phyloP scores from a whole-genome alignment of 2,329 filamentous ascomycete genomes.

The Apiospora kogelbergensis region DNA sequence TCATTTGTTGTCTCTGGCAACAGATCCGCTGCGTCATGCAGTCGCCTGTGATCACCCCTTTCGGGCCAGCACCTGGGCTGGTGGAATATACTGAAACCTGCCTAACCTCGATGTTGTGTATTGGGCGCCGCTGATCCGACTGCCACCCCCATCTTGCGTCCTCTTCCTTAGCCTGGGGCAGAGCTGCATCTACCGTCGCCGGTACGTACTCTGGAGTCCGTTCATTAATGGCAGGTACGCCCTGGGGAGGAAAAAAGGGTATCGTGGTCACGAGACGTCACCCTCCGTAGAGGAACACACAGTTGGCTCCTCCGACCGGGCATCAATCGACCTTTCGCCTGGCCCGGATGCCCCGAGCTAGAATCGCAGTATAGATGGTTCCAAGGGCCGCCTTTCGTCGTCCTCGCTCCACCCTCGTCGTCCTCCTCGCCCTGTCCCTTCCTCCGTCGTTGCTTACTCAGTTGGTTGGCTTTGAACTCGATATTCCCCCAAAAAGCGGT shows the following conservation, averaged over 20 bases:
- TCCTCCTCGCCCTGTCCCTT: conserved; percentile 11
- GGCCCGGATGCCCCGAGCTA: neutral
- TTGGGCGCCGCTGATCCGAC: conserved; percentile 24
- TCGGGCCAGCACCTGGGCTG: conserved; percentile 33
- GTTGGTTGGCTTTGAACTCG: conserved; percentile 37
- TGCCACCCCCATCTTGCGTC: conserved; percentile 23
- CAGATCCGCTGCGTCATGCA: conserved; percentile 38
- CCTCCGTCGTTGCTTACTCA: conserved; percentile 39
- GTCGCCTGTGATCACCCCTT: conserved; percentile 40
- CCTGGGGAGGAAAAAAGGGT: conserved; percentile 15
- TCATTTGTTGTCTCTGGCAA: conserved; percentile 37
- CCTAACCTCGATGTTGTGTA: conserved; percentile 35
- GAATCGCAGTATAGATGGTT: conserved; percentile 12
- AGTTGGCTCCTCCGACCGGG: conserved; percentile 20
- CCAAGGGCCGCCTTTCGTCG: conserved; percentile 15
- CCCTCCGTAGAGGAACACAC: conserved; percentile 18
- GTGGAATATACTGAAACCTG: conserved; percentile 41
- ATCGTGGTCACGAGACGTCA: conserved; percentile 9
- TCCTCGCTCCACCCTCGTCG: conserved; percentile 18
- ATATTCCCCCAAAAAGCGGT: conserved; percentile 47
- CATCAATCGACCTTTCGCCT: conserved; percentile 13
- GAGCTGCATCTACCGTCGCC: neutral
- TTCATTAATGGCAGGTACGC: conserved; percentile 22
- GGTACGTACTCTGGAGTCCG: neutral
- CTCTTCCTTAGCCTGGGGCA: neutral